A percentile compares a stretch with the other conserved stretches of the same genome.
Evolutionary conservation across 805 yeast species (phyloP).

Genomic region (Tetrapisispora nanseiensis): DNA sequence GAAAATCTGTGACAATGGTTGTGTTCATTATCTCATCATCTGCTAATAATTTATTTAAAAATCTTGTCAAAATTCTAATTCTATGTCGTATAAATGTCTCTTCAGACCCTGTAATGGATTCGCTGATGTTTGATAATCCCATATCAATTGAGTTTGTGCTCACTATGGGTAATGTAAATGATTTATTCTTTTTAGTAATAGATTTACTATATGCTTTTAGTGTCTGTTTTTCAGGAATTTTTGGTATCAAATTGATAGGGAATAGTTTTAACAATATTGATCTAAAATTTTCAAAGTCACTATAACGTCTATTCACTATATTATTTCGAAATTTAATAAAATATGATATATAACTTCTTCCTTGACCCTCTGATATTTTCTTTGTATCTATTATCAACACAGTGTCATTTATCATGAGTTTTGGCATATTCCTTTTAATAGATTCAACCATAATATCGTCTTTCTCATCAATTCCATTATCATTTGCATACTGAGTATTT

Average conservation of each 20-base stretch:
- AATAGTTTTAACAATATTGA: constrained; percentile 58
- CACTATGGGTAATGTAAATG: constrained; percentile 23
- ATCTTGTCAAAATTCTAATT: constrained; percentile 27
- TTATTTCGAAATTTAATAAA: constrained; percentile 50
- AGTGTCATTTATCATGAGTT: neutral
- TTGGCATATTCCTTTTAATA: neutral
- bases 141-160: constrained; percentile 25
- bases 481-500: constrained; percentile 7
- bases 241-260: constrained; percentile 80
- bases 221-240: constrained; percentile 79
- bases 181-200: constrained; percentile 23
- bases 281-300: constrained; percentile 82
- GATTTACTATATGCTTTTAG: constrained; percentile 25
- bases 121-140: constrained; percentile 25
- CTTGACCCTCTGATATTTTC: constrained; percentile 27
- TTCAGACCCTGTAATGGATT: constrained; percentile 22
- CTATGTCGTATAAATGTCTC: constrained; percentile 30
- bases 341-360: constrained; percentile 48
- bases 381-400: constrained; percentile 21
- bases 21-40: constrained; percentile 24
- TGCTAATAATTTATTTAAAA: constrained; percentile 23
- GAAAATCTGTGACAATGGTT: constrained; percentile 25
- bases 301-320: constrained; percentile 69
- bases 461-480: neutral
- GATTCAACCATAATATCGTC: too few relatives aligned